Base-by-base conservation (phyloP, 2,329 filamentous ascomycete genomes). In the Pleomassaria siparia region DNA sequence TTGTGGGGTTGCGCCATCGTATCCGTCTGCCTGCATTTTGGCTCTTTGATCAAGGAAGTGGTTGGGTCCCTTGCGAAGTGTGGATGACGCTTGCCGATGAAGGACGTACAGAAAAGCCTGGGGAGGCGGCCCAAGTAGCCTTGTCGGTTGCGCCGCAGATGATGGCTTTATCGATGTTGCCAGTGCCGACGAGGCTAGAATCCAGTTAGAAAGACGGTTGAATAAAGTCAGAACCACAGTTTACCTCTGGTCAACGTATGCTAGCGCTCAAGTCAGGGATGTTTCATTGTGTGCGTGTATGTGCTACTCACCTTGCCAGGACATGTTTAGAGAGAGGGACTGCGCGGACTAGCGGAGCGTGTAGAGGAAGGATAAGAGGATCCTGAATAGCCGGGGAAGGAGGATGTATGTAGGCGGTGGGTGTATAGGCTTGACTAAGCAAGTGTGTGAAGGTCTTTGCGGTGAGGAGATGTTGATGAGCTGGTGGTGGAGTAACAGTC, bases 71-170 rank as follows among this genome's bases (percentile, higher is more conserved):
- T 32, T 32, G 16, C 4, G 41, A 11, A 16, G 22, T 6, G 10
- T 35, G 8, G 33, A 29, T 26, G 30, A 20, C 11, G 43, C 30
- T 43, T 21, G 37, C 20, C 18, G 37, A 16, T 26, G 49, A 35
- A 40, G 50, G 49, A 69, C 76, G 72, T 86, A 96, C 90, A 69
- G 79, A 76, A 77, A 96, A 95, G 59, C 79, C 94, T 85, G 54
- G 89, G 91, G 70, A 96, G 87, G 79, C 95, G 87, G 59, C 94
- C 71, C 71, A 96, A 54, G 96, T 65, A 50, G 76, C 73, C 62
- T 74, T 72, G 64, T 74, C 74, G 46, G 68, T 64, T 52, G 64
- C 70, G 66, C 76, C 76, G 56, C 77, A 76, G 62, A 79, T 78
- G 56, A 77, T 71, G 54, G 77, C 75, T 64, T 77, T 78, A 66